Base-by-base conservation (phyloP, 495 filamentous ascomycete genomes). In the Penicillium ucsense region DNA sequence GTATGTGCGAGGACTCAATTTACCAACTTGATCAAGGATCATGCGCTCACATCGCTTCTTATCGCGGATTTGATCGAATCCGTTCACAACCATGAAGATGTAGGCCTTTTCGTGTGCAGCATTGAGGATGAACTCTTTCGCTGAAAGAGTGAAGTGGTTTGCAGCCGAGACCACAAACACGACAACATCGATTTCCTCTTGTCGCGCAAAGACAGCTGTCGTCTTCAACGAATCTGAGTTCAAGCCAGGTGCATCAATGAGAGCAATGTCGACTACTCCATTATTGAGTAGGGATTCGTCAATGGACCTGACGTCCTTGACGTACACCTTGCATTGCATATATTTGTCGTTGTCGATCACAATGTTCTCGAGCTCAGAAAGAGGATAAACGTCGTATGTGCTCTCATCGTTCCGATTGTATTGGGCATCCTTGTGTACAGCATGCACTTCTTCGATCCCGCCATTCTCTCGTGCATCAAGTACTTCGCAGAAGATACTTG, bases 111-210 rank as follows among this genome's bases (percentile, higher is more conserved):
- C 92, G 39, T 89, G 81, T 9, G 92, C 94, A 7, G 92, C 92
- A 46, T 90, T 90, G 71, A 86, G 81, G 50, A 98, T 95, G 61
- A 98, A 98, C 52, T 98, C 89, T 61, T 88, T 95, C 8, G 94
- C 90, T 3, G 91, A 92, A 41, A 89, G 78, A 2, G 92, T 98
- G 63, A 98, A 97, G 63, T 96, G 94, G 56, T 98, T 97, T 35
- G 89, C 89, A 9, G 94, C 92, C 32, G 88, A 94, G 8, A 98
- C 94, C 28, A 98, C 92, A 50, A 97, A 98, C 2, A 98, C 92
- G 20, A 98, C 94, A 4, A 98, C 92, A 65, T 98, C 92, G 48
- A 98, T 97, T 66, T 98, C 92, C 62, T 97, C 92, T 64, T 98
- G 91, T 35, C 92, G 76, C 30, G 92, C 92, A 65, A 97, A 98